Evolutionary conservation across 106 monocot species (phyloP).

Genomic region (Dioscorea alata): DNA sequence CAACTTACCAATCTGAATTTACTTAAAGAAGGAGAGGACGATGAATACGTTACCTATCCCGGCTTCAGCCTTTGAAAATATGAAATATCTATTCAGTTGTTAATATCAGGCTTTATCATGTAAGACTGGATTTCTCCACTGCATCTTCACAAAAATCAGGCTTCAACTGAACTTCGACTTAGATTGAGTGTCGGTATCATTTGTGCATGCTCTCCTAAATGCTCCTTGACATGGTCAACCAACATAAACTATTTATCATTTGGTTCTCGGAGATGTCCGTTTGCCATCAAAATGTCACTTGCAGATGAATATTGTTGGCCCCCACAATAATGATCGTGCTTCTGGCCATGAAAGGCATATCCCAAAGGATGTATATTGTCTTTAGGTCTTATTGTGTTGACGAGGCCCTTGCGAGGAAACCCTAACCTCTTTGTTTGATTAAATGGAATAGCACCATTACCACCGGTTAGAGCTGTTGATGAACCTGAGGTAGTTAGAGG

Average conservation of each 20-base stretch:
- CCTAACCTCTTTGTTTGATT: constrained; percentile 31
- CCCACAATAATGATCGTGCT: constrained; percentile 25
- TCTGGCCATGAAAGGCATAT: constrained; percentile 17
- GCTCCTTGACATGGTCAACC: constrained; percentile 19
- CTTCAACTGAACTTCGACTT: constrained; percentile 10
- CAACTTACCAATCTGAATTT: constrained; percentile 2
- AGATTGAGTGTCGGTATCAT: constrained; percentile 30
- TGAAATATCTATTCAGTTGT: background rate
- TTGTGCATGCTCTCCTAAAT: constrained; percentile 29
- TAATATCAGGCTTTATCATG: background rate
- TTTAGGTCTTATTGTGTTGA: constrained; percentile 10
- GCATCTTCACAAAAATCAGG: constrained; percentile 6
- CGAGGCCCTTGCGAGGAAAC: constrained; percentile 21
- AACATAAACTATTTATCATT: constrained; percentile 21
- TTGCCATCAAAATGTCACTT: constrained; percentile 21
- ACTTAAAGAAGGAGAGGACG: background rate
- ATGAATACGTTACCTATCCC: background rate
- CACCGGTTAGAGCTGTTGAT: constrained; percentile 77
- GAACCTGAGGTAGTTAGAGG: constrained; percentile 82
- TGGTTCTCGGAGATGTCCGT: constrained; percentile 24
- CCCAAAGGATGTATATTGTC: constrained; percentile 20
- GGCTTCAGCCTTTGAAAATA: constrained; percentile 1
- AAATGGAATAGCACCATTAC: constrained; percentile 55
- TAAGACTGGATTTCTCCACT: background rate
- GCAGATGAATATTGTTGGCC: constrained; percentile 27